Conservation (phyloP, 352 stramenopile species). For the Phytopythium ostracodes region DNA sequence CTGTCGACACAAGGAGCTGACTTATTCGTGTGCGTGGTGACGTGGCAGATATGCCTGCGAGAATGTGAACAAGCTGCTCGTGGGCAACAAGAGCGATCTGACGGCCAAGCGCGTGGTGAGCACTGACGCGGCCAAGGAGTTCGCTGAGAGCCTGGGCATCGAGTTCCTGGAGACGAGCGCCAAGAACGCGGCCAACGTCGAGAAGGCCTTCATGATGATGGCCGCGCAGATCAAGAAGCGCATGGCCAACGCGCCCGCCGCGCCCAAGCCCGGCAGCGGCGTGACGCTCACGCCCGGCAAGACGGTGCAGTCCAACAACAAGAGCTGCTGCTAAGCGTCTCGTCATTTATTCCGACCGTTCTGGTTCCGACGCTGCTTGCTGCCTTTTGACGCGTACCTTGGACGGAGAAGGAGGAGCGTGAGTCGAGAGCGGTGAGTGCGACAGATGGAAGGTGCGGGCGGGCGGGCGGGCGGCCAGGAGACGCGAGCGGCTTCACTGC, state of each 20-base stretch:
- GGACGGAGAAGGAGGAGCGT: neutral
- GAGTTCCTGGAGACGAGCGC: constrained; percentile 88
- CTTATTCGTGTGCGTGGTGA: neutral
- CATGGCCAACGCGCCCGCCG: constrained; percentile 82
- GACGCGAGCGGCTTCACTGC: constrained; percentile 10
- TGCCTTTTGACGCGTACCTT: neutral
- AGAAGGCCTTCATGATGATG: constrained; percentile 93
- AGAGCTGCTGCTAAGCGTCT: constrained; percentile 79
- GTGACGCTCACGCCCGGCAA: constrained; percentile 61
- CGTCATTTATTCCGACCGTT: constrained; percentile 43
- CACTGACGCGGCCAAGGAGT: constrained; percentile 91
- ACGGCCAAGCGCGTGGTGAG: constrained; percentile 93
- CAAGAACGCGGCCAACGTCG: constrained; percentile 88
- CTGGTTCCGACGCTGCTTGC: constrained; percentile 10
- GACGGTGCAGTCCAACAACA: constrained; percentile 62
- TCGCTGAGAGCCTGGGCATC: constrained; percentile 85
- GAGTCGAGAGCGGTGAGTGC: neutral
- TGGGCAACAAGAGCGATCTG: constrained; percentile 98
- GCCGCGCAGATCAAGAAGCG: constrained; percentile 90
- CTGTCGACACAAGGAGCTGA: no score
- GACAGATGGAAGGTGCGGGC: neutral
- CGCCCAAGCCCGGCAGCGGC: constrained; percentile 46
- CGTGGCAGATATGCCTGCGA: constrained; percentile 92
- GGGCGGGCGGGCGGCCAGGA: neutral
- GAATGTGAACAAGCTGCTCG: constrained; percentile 96